Conservation (phyloP, 129 eudicot genomes). For the Escallonia herrerae region DNA sequence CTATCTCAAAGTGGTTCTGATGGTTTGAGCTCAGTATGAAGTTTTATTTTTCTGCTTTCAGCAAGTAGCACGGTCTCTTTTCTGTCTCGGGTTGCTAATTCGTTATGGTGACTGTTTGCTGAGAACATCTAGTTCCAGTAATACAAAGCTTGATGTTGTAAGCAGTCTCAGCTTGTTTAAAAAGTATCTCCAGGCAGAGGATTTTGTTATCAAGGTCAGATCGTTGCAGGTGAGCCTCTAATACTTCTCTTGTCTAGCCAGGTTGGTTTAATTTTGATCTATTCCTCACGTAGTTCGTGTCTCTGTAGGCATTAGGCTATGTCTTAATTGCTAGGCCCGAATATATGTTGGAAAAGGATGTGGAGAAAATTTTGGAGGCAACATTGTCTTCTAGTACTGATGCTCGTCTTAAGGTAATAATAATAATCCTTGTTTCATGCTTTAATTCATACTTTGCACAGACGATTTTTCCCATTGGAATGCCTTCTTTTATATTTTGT, state of each 20-base stretch:
- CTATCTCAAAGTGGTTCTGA: background rate
- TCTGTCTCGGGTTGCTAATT: constrained; percentile 89
- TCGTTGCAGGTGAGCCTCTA: constrained; percentile 65
- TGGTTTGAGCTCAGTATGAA: background rate
- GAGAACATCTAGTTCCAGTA: constrained; percentile 36
- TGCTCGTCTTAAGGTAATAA: constrained; percentile 72
- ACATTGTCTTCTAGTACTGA: constrained; percentile 66
- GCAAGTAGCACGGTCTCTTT: constrained; percentile 96
- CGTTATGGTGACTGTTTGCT: constrained; percentile 78
- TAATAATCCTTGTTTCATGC: background rate
- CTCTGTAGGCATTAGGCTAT: constrained; percentile 81
- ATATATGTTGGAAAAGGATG: constrained; percentile 85
- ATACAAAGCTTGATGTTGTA: constrained; percentile 39
- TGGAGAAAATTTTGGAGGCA: constrained; percentile 63
- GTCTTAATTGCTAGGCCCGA: constrained; percentile 84
- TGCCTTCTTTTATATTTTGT: background rate
- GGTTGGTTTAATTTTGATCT: background rate
- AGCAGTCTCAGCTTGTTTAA: constrained; percentile 65
- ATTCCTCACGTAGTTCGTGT: constrained; percentile 17
- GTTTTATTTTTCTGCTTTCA: constrained; percentile 27
- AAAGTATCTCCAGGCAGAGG: constrained; percentile 79
- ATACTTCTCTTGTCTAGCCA: constrained; percentile 2
- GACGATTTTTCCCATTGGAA: background rate
- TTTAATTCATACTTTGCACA: background rate
- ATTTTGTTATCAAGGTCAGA: constrained; percentile 72